A percentile compares a stretch with the other conserved stretches of the same genome.
phyloP scores from a whole-genome alignment of 208 protist genomes.

The Vickermania ingenoplastis region DNA sequence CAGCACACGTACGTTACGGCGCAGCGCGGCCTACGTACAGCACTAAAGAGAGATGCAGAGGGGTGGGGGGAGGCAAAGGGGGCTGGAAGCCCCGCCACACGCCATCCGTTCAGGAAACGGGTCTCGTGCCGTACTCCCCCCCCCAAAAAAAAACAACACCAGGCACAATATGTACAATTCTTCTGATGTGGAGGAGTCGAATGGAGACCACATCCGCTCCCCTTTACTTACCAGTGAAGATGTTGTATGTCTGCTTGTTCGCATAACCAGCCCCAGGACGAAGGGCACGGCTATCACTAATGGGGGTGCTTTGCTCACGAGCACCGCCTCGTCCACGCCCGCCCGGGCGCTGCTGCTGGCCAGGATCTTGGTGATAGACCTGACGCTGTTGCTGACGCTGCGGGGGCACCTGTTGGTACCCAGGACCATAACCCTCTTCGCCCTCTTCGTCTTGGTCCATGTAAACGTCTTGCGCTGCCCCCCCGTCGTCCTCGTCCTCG shows the following conservation, averaged over 20 bases:
- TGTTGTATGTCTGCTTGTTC: slow-evolving; percentile 81
- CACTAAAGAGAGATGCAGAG: too few relatives aligned
- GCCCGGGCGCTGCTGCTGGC: neutral
- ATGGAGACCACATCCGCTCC: too few relatives aligned
- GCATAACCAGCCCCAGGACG: slow-evolving; percentile 65
- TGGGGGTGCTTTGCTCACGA: slow-evolving; percentile 5
- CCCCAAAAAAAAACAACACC: too few relatives aligned
- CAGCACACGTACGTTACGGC: too few relatives aligned
- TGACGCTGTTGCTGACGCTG: slow-evolving; percentile 9
- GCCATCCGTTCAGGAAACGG: too few relatives aligned
- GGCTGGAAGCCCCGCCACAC: too few relatives aligned
- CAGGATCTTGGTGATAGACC: neutral
- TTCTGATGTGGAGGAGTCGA: too few relatives aligned
- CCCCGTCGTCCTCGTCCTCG: neutral
- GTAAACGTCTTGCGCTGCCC: neutral
- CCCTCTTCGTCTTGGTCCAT: neutral
- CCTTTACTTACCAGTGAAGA: slow-evolving; percentile 79
- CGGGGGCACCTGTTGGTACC: slow-evolving; percentile 13
- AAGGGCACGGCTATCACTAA: slow-evolving; percentile 38
- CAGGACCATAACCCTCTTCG: neutral
- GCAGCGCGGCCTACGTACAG: too few relatives aligned
- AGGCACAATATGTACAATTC: too few relatives aligned
- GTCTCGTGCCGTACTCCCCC: too few relatives aligned
- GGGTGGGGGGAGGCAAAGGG: too few relatives aligned
- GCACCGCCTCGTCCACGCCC: neutral